Conservation (phyloP, 2,329 filamentous ascomycete species). For the Cordyceps cicadae region DNA sequence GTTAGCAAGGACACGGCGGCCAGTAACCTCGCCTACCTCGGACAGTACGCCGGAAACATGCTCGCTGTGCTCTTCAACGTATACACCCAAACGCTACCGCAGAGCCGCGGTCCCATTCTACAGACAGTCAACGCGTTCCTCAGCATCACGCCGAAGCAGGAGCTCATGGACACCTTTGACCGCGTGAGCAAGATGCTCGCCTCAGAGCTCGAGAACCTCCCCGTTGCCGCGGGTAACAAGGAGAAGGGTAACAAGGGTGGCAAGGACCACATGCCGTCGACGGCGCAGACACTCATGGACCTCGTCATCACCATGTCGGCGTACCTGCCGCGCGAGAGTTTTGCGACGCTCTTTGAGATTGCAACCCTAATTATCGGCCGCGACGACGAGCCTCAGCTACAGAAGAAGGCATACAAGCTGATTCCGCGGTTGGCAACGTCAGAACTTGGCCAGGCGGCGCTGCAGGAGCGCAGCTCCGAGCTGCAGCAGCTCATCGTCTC, state of each 20-base stretch:
- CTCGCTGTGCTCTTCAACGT: conserved; percentile 98
- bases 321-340: conserved; percentile 83
- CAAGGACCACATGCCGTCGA: conserved; percentile 74
- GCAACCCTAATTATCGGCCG: conserved; percentile 74
- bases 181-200: conserved; percentile 81
- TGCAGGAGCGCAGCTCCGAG: conserved; percentile 66
- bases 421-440: conserved; percentile 85
- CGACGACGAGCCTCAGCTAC: conserved; percentile 78
- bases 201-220: conserved; percentile 49
- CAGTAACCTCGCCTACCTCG: conserved; percentile 75
- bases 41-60: conserved; percentile 74
- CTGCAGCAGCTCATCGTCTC: conserved; percentile 73
- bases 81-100: conserved; percentile 90
- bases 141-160: conserved; percentile 70
- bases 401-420: conserved; percentile 99
- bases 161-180: conserved; percentile 81
- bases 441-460: conserved; percentile 64
- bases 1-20: conserved; percentile 66
- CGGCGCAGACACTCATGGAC: conserved; percentile 91
- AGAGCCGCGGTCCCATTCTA: conserved; percentile 82
- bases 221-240: conserved; percentile 54
- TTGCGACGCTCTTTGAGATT: conserved; percentile 76
- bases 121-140: conserved; percentile 93
- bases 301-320: conserved; percentile 92
- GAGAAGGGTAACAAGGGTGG: conserved; percentile 33